phyloP scores from a whole-genome alignment of 2,329 filamentous ascomycete species.

The Fusarium acutatum region DNA sequence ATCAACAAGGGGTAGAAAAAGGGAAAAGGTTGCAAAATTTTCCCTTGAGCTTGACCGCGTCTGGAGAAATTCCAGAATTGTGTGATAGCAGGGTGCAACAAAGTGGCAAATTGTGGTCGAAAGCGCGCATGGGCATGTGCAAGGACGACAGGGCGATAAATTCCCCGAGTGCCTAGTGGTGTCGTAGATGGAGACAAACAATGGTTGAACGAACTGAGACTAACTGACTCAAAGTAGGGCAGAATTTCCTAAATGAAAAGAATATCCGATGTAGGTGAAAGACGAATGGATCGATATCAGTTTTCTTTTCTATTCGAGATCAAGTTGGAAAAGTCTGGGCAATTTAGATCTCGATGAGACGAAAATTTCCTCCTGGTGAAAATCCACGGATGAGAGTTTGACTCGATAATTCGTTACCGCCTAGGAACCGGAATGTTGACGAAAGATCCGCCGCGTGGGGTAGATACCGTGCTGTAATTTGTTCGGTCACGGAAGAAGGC shows the following conservation, averaged over 20 bases:
- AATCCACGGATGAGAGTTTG: slow-evolving; percentile 31
- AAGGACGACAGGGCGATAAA: slow-evolving; percentile 41
- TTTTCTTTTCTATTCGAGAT: slow-evolving; percentile 28
- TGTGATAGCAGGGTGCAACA: slow-evolving; percentile 40
- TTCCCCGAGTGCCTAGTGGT: slow-evolving; percentile 32
- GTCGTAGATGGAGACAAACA: slow-evolving; percentile 25
- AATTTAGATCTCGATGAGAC: slow-evolving; percentile 35
- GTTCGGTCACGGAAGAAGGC: slow-evolving; percentile 32
- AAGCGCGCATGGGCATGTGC: slow-evolving; percentile 39
- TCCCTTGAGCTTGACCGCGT: slow-evolving; percentile 36
- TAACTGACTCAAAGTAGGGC: slow-evolving; percentile 10
- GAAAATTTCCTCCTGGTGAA: slow-evolving; percentile 32
- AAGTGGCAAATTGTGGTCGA: slow-evolving; percentile 41
- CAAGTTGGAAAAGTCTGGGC: slow-evolving; percentile 12
- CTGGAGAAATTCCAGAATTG: slow-evolving; percentile 39
- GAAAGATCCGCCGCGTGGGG: slow-evolving; percentile 40
- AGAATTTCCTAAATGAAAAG: slow-evolving; percentile 3
- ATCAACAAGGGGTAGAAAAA: slow-evolving; percentile 26
- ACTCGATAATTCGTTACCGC: slow-evolving; percentile 38
- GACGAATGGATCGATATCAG: slow-evolving; percentile 3
- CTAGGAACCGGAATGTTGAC: slow-evolving; percentile 33
- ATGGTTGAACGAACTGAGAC: slow-evolving; percentile 14
- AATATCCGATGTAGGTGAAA: slow-evolving; percentile 1
- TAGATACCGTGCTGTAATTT: slow-evolving; percentile 37
- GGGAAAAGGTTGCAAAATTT: slow-evolving; percentile 32